Evolutionary conservation across 176 grass and related monocot genomes (phyloP), one percentile per base, ranked within the genome.

Genomic region (Oryza longistaminata): DNA sequence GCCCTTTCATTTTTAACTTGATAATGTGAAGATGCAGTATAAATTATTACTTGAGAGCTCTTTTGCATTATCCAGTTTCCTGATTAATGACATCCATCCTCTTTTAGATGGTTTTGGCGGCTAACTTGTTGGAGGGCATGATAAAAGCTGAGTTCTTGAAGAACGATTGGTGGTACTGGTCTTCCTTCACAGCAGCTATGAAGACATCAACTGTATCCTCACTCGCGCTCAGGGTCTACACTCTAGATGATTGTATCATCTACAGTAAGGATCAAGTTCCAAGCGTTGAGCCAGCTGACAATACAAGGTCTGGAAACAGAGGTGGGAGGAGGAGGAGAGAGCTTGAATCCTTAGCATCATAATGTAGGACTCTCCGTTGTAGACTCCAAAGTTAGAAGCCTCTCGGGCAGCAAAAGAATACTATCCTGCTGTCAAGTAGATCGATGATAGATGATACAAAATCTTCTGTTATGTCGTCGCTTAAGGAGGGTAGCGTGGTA

Each of bases 141-240:
- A 88, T 96, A 76, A 99, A 92, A 89, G 67, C 91, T 1, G 93
- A 96, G 50, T 92, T 88, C 70, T 76, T 99, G 83, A 96, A 95
- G 88, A 90, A 93, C 39, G 82, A 78, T 73, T 99, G 96, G 96
- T 99, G 91, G 91, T 93, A 94, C 90, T 99, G 96, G 96, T 99
- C 93, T 45, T 95, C 89, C 74, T 89, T 94, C 64, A 96, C 89
- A 35, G 96, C 92, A 70, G 93, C 96, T 50, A 87, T 89, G 29
- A 99, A 90, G 81, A 92, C 93, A 21, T 80, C 96, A 81, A 93
- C 90, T 22, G 14, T 99, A 82, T 88, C 96, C 39, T 92, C 96
- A 0, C 93, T 99, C 1, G 88, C 93, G 9, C 91, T 96, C 31
- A 82, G 91, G 65, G 88, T 99, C 48, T 96, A 96, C 71, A 91